Evolutionary conservation across 176 grass and related monocot species (phyloP), one percentile per base, ranked within the genome.

Genomic region (Paspalum notatum): DNA sequence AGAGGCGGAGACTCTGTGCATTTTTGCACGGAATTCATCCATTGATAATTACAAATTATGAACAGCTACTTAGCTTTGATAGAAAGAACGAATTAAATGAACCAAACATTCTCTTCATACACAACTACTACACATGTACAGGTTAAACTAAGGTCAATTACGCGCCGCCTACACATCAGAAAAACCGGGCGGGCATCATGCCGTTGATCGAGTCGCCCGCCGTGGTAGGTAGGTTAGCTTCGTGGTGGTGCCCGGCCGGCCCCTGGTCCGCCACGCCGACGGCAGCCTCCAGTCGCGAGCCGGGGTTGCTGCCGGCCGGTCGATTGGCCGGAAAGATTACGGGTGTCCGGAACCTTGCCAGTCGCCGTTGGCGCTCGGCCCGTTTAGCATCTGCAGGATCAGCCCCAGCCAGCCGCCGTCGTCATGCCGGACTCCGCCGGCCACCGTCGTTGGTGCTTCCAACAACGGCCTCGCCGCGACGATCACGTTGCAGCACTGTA

Each of bases 401-500:
- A 54, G 17, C 51, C 16, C 6, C 51, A 54, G 51, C 51, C 51
- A 54, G 51, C 51, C 17, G 51, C 51, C 51, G 51, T 13, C 22
- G 21, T 6, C 44, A 18, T 18, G n/a, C n/a, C n/a, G n/a, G n/a
- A n/a, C 6, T 11, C 2, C 61, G 1, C 61, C 61, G 10, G 6
- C 2, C 48, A 13, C 49, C 26, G 47, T 25, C 25, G 44, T 6
- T 3, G 68, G 13, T 1, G 26, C 24, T 27, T 49, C 21, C n/a
- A 73, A 5, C 68, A 83, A 41, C 47, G 63, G 40, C 59, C 81
- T 74, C 59, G 59, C 81, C 70, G 47, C 71, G 32, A 66, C 21
- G 21, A 66, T 32, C 47, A 3, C 46, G 6, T 66, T 74, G 71
- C 60, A 84, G 25, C 62, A 76, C 9, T 76, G 72, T 51, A 84